phyloP scores from a whole-genome alignment of 208 protist genomes.

The Wallacemonas rigidus region DNA sequence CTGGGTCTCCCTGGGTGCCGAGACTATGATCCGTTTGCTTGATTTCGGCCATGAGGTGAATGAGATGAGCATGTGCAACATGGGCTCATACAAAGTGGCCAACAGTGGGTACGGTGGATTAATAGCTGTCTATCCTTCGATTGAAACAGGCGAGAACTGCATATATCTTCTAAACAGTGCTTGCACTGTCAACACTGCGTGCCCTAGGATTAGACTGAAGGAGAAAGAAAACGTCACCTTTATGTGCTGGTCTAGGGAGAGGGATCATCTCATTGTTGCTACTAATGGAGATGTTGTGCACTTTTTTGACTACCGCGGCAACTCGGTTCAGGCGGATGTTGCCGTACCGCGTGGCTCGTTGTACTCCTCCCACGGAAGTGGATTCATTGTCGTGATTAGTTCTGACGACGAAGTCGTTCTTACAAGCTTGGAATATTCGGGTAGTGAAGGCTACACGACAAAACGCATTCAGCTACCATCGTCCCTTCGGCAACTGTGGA shows the following conservation, averaged over 20 bases:
- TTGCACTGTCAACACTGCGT: constrained; percentile 24
- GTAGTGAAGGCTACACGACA: constrained; percentile 17
- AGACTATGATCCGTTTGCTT: constrained; percentile 56
- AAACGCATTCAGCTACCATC: constrained; percentile 30
- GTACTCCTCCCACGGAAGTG: constrained; percentile 10
- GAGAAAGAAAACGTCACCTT: constrained; percentile 55
- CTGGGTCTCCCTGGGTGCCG: constrained; percentile 65
- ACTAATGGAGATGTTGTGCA: constrained; percentile 36
- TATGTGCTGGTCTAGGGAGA: constrained; percentile 64
- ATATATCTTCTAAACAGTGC: constrained; percentile 14
- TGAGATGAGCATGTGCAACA: constrained; percentile 21
- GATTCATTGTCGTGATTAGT: constrained; percentile 11
- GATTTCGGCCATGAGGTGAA: constrained; percentile 44
- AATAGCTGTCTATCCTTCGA: constrained; percentile 47
- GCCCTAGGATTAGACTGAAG: constrained; percentile 28
- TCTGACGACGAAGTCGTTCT: not conserved
- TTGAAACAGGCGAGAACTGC: constrained; percentile 6
- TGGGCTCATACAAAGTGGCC: constrained; percentile 38
- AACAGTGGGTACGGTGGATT: constrained; percentile 51
- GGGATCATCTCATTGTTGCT: constrained; percentile 71
- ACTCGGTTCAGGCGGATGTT: not conserved
- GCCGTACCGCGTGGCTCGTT: constrained; percentile 5
- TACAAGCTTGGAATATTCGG: constrained; percentile 20
- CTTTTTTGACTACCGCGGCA: constrained; percentile 63
- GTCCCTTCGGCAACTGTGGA: constrained; percentile 20